A percentile compares a stretch with the other conserved stretches of the same genome.
These are phyloP conservation scores for Arctium minus DNA, from an alignment of 129 eudicot genomes.

Conservation along the genomic window DNA sequence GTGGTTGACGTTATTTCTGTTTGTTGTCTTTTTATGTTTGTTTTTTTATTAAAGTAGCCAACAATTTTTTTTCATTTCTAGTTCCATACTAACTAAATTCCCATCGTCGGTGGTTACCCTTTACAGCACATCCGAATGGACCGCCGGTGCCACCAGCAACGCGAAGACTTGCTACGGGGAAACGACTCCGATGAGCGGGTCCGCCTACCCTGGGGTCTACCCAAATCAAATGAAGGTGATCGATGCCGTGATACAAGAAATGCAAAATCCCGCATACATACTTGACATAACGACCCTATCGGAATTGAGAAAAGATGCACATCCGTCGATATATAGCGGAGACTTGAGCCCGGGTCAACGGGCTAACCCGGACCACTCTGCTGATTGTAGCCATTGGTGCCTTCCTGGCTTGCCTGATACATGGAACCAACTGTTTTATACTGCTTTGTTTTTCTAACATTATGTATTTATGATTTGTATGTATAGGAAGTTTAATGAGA, in stretches of 20 bases:
- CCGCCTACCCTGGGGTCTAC: constrained; percentile 46
- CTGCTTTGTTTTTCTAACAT: constrained; percentile 58
- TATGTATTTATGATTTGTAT: constrained; percentile 12
- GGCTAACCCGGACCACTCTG: constrained; percentile 78
- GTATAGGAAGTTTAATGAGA: constrained; percentile 16
- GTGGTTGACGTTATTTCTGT: constrained; percentile 16
- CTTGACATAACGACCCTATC: constrained; percentile 80
- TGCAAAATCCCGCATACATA: constrained; percentile 59
- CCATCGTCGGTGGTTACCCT: constrained; percentile 7
- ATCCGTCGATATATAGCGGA: constrained; percentile 89
- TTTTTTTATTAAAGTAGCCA: constrained; percentile 8
- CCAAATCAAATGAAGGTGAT: constrained; percentile 69
- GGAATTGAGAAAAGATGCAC: constrained; percentile 92
- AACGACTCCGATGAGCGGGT: constrained; percentile 62
- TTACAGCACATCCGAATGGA: constrained; percentile 85
- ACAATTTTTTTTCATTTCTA: constrained; percentile 4
- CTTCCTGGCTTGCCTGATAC: constrained; percentile 99
- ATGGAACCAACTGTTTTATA: constrained; percentile 89
- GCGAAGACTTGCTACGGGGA: constrained; percentile 80
- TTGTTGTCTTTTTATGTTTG: constrained; percentile 2
- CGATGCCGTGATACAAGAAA: constrained; percentile 49
- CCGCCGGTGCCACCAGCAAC: constrained; percentile 32
- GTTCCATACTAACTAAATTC: constrained; percentile 6
- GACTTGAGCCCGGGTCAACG: constrained; percentile 72
- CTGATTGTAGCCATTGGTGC: constrained; percentile 98